phyloP scores from a whole-genome alignment of 83 land plant species.

The Thuja plicata region DNA sequence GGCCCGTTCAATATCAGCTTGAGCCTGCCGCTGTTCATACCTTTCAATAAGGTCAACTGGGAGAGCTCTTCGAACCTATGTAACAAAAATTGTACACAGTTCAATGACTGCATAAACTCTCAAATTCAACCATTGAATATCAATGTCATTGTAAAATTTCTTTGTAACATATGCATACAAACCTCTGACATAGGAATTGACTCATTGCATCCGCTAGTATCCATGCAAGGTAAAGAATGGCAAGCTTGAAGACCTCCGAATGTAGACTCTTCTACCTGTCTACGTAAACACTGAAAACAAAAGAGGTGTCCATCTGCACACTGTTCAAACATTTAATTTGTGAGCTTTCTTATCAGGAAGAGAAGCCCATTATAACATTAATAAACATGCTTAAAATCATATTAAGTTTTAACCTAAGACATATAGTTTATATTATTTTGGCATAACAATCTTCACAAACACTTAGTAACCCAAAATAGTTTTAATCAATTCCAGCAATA shows the following conservation, averaged over 20 bases:
- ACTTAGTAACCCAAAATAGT: not conserved
- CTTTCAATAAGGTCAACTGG: slow-evolving; percentile 34
- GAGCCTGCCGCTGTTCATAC: slow-evolving; percentile 53
- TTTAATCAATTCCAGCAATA: not conserved
- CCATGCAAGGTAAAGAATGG: slow-evolving; percentile 36
- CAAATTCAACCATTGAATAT: not conserved
- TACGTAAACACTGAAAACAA: slow-evolving; percentile 36
- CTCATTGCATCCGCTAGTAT: slow-evolving; percentile 35
- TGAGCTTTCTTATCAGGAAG: not conserved
- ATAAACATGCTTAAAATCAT: not conserved
- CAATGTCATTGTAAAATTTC: not conserved
- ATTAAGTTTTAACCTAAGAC: not conserved
- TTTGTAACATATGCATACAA: not conserved
- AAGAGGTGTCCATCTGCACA: slow-evolving; percentile 55
- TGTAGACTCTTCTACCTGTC: slow-evolving; percentile 39
- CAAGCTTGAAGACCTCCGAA: slow-evolving; percentile 34
- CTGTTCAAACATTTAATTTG: slow-evolving; percentile 19
- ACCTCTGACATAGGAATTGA: slow-evolving; percentile 48
- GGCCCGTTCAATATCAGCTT: slow-evolving; percentile 36
- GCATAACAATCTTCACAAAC: not conserved
- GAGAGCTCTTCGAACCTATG: slow-evolving; percentile 36
- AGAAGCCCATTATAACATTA: not conserved
- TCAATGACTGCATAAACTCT: slow-evolving; percentile 2
- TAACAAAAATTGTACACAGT: not conserved
- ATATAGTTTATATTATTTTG: not conserved